These are phyloP conservation scores for Lentinula aciculospora DNA, from an alignment of 768 basidiomycete genomes.

Conservation along the genomic window DNA sequence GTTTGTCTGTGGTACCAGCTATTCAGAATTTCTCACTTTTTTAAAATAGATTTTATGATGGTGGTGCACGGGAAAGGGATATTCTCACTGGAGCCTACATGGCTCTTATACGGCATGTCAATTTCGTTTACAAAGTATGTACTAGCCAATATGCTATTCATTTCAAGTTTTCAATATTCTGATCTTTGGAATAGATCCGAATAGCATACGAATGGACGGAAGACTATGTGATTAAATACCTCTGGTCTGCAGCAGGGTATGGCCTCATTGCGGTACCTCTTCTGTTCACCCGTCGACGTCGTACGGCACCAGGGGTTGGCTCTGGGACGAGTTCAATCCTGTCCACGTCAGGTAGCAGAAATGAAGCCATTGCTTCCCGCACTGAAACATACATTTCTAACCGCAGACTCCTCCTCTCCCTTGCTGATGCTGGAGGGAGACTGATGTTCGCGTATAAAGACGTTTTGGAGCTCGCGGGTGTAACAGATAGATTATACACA, in stretches of 20 bases:
- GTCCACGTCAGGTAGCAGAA: background rate
- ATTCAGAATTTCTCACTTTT: background rate
- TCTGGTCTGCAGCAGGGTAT: conserved; percentile 77
- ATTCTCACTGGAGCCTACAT: conserved; percentile 78
- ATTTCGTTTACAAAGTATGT: conserved; percentile 81
- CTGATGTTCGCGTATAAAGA: conserved; percentile 98
- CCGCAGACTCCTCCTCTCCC: conserved; percentile 80
- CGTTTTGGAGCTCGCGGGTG: conserved; percentile 88
- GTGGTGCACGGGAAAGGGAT: conserved; percentile 75
- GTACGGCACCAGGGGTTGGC: conserved; percentile 12
- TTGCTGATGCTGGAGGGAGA: conserved; percentile 95
- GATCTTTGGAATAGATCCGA: conserved; percentile 50
- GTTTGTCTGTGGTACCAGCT: background rate
- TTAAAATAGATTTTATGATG: conserved; percentile 82
- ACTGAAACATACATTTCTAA: conserved; percentile 86
- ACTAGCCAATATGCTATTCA: background rate
- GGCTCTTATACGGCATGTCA: conserved; percentile 80
- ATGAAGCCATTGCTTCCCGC: background rate
- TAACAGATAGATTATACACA: conserved; percentile 85
- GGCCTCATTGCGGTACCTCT: conserved; percentile 87
- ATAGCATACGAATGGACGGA: conserved; percentile 95
- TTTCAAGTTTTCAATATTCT: background rate
- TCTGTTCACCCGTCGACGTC: conserved; percentile 58
- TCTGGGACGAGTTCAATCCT: background rate
- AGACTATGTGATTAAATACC: conserved; percentile 93